A percentile compares a stretch with the other conserved stretches of the same genome.
phyloP scores from a whole-genome alignment of 306 rosid species.

The Luffa acutangula region DNA sequence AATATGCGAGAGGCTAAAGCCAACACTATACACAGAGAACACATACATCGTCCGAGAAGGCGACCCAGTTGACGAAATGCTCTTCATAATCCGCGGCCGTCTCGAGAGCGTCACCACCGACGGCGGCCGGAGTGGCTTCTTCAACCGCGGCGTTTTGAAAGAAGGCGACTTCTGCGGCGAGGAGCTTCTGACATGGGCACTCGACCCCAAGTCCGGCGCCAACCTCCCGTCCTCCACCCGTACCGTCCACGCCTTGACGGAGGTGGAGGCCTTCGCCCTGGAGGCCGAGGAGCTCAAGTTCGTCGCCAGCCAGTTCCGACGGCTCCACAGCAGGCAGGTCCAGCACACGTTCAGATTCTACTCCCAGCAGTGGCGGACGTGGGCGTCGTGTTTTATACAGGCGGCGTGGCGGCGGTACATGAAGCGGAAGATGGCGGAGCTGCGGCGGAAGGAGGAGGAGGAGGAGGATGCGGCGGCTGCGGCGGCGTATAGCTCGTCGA shows the following conservation, averaged over 20 bases:
- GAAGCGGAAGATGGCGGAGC: slow-evolving; percentile 34
- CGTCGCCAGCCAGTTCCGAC: slow-evolving; percentile 81
- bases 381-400: slow-evolving; percentile 85
- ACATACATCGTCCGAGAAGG: slow-evolving; percentile 80
- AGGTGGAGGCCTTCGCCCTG: slow-evolving; percentile 90
- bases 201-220: slow-evolving; percentile 67
- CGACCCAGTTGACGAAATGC: slow-evolving; percentile 82
- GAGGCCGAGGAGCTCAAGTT: slow-evolving; percentile 82
- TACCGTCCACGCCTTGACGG: slow-evolving; percentile 67
- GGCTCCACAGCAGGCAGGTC: slow-evolving; percentile 75
- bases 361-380: slow-evolving; percentile 95
- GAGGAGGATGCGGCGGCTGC: slow-evolving; percentile 14
- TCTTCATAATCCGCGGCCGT: slow-evolving; percentile 79
- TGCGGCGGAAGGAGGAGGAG: slow-evolving; percentile 34
- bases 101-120: slow-evolving; percentile 85
- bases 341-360: slow-evolving; percentile 86
- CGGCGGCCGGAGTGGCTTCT: slow-evolving; percentile 93
- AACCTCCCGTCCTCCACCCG: slow-evolving; percentile 86
- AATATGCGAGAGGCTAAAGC: slow-evolving; percentile 81
- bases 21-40: slow-evolving; percentile 56
- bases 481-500: slow-evolving; percentile 15
- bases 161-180: slow-evolving; percentile 89
- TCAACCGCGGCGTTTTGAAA: slow-evolving; percentile 68
- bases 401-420: slow-evolving; percentile 64
- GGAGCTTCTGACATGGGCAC: slow-evolving; percentile 88